Base-by-base conservation (phyloP, 2,329 filamentous ascomycete species). In the Colletotrichum sp. region DNA sequence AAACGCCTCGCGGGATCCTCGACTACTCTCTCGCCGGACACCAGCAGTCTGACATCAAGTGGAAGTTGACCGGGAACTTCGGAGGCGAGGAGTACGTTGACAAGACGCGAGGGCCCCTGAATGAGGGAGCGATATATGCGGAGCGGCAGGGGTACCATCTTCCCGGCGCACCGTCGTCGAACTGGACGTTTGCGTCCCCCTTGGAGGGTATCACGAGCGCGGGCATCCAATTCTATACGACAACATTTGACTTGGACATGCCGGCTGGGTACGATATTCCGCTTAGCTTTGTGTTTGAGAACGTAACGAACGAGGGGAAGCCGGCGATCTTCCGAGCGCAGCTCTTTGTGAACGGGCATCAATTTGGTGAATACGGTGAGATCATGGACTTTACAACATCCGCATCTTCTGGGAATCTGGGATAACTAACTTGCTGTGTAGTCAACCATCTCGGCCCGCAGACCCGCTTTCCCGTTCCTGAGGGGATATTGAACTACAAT, bases 321-420 rank as follows among this genome's bases (percentile, higher is more conserved):
- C 32, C 62, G 13, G 24, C 72, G 1, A 77, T 78, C 12, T 93
- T 92, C 78, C 86, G 93, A 32, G 89, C 86, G 5, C 91, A 93
- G 83, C 81, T 95, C 8, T 95, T 89, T 79, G 90, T 95, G 66
- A 95, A 95, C 80, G 93, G 93, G 3, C 95, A 91, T 84, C 93
- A 95, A 83, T 94, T 91, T 76, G 85, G 85, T 65, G 83, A 85
- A 78, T 84, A 83, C 67, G 21, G 62, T 64, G 12, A 36, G 34
- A 15, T 26, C 16, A 21, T 59, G 24, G 12, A 7, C 3, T n/a
- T 39, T 18, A 9, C 30, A 28, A 39, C 21, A 4, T 10, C n/a
- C 15, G 15, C 18, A 36, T 21, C 15, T 10, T 28, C 2, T 64
- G n/a, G 10, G n/a, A 24, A 21, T 24, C n/a, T 16, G 62, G 32